Conservation (phyloP, 2,329 filamentous ascomycete species). For the Neopestalotiopsis sp. region DNA sequence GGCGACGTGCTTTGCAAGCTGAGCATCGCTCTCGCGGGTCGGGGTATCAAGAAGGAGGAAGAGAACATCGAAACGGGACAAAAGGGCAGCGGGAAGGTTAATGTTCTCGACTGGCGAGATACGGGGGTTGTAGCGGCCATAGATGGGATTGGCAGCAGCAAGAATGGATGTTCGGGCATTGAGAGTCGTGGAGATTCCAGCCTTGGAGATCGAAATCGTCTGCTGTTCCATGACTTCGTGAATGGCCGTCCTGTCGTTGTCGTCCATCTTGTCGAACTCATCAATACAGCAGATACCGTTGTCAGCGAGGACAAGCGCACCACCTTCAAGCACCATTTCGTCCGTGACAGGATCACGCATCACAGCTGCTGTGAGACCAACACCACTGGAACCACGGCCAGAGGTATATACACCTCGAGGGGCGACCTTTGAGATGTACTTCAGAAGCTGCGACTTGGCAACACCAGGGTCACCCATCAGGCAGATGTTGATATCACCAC, state of each 20-base stretch:
- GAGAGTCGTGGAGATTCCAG: constrained; percentile 75
- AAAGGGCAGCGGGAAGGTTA: constrained; percentile 94
- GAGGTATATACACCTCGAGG: constrained; percentile 89
- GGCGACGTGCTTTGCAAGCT: constrained; percentile 93
- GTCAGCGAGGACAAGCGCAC: constrained; percentile 79
- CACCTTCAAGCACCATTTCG: constrained; percentile 84
- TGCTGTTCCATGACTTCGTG: constrained; percentile 92
- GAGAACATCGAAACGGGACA: constrained; percentile 96
- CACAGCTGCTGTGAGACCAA: constrained; percentile 81
- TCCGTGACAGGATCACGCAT: constrained; percentile 86
- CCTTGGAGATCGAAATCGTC: constrained; percentile 84
- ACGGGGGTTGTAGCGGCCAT: constrained; percentile 96
- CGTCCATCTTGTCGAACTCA: constrained; percentile 91
- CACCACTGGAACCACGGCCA: constrained; percentile 80
- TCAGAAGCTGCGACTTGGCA: constrained; percentile 96
- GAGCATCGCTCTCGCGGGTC: constrained; percentile 85
- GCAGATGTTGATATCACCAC: constrained; percentile 98
- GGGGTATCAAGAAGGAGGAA: constrained; percentile 97
- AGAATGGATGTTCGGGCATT: constrained; percentile 97
- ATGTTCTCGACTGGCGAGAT: constrained; percentile 99
- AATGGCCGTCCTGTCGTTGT: constrained; percentile 80
- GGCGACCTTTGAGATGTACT: constrained; percentile 98
- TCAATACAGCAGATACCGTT: constrained; percentile 88
- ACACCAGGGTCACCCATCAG: constrained; percentile 99
- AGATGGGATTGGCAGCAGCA: constrained; percentile 94